Conservation (phyloP, 352 stramenopile species). For the Phytophthora fragariae region DNA sequence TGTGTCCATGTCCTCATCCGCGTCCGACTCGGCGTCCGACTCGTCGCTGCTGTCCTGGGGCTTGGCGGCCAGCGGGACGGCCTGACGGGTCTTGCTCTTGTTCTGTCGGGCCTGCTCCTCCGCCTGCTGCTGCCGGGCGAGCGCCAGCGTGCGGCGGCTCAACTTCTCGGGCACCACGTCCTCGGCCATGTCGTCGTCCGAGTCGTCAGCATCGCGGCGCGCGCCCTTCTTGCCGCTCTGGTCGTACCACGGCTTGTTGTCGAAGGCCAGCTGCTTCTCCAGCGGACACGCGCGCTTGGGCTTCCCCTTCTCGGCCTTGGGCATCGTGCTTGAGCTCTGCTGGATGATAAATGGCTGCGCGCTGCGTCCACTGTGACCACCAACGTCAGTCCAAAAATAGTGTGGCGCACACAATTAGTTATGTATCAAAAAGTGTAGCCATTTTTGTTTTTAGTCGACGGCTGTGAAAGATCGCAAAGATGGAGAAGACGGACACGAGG, state of each 20-base stretch:
- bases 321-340: slow-evolving; percentile 48
- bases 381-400: slow-evolving; percentile 14
- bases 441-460: slow-evolving; percentile 2
- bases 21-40: slow-evolving; percentile 45
- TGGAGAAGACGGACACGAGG: not conserved
- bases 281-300: slow-evolving; percentile 87
- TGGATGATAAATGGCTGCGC: slow-evolving; percentile 41
- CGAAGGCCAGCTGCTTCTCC: slow-evolving; percentile 87
- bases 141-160: slow-evolving; percentile 80
- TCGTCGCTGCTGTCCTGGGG: slow-evolving; percentile 65
- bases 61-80: slow-evolving; percentile 13
- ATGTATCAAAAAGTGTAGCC: not conserved
- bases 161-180: slow-evolving; percentile 85
- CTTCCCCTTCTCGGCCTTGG: slow-evolving; percentile 78
- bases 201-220: slow-evolving; percentile 55
- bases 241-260: slow-evolving; percentile 90
- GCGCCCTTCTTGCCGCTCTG: slow-evolving; percentile 35
- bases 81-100: slow-evolving; percentile 43
- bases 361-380: slow-evolving; percentile 34
- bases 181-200: slow-evolving; percentile 65
- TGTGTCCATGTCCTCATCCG: slow-evolving; percentile 89
- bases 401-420: slow-evolving; percentile 11
- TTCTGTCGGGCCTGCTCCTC: slow-evolving; percentile 70
- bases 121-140: slow-evolving; percentile 81
- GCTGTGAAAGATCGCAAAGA: slow-evolving; percentile 26